Evolutionary conservation across 2,329 filamentous ascomycete species (phyloP).

Genomic region (Sarocladium brachiariae): DNA sequence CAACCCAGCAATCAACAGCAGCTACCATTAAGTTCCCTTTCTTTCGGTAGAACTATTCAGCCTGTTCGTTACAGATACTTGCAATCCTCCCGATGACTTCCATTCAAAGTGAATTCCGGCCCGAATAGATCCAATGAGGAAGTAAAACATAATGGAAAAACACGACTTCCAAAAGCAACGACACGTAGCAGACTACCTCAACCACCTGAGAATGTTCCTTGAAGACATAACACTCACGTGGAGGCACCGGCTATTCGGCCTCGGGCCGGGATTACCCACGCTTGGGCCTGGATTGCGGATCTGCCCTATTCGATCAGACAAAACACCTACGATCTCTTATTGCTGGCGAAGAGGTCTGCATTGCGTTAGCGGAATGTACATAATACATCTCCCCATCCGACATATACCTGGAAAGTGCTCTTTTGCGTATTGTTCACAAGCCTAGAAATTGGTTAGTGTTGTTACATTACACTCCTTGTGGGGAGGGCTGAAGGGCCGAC

Average conservation of each 20-base stretch:
- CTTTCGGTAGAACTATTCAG: not conserved
- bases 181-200: no score
- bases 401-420: conserved; percentile 27
- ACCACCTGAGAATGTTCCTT: no score
- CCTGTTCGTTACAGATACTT: no score
- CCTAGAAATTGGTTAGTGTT: conserved; percentile 20
- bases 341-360: conserved; percentile 1
- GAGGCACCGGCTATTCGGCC: not conserved
- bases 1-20: not conserved
- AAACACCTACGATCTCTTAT: not conserved
- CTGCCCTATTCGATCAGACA: not conserved
- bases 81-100: no score
- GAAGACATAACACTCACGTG: not conserved
- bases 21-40: not conserved
- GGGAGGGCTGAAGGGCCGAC: no score
- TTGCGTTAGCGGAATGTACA: not conserved
- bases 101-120: no score
- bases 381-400: not conserved
- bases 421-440: conserved; percentile 47
- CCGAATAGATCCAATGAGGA: no score
- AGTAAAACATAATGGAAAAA: no score
- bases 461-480: no score
- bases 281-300: not conserved
- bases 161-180: no score
- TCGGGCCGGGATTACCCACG: not conserved